Percentiles rank a stretch among this genome's conserved stretches.
phyloP scores from a whole-genome alignment of 2,329 filamentous ascomycete species.

The Phaeomoniella chlamydospora region DNA sequence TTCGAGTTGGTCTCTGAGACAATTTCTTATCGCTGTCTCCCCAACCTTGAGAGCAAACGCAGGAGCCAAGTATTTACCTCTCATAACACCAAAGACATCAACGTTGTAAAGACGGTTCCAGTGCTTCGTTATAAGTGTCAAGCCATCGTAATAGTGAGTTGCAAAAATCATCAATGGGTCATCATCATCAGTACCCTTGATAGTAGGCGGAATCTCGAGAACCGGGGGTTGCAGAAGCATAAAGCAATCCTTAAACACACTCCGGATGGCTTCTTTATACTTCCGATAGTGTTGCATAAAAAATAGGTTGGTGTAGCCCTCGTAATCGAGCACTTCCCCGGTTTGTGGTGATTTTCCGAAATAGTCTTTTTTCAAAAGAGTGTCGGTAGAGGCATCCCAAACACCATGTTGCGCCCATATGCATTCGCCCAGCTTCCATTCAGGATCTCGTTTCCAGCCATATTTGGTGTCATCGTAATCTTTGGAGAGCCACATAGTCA shows the following conservation, averaged over 20 bases:
- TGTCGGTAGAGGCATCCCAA: conserved; percentile 73
- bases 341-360: conserved; percentile 67
- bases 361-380: conserved; percentile 70
- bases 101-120: conserved; percentile 98
- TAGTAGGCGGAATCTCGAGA: conserved; percentile 73
- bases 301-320: conserved; percentile 78
- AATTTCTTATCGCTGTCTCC: conserved; percentile 87
- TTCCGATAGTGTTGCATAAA: conserved; percentile 75
- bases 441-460: conserved; percentile 74
- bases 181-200: conserved; percentile 80
- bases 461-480: conserved; percentile 78
- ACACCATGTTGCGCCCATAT: conserved; percentile 94
- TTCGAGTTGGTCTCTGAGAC: conserved; percentile 73
- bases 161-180: conserved; percentile 84
- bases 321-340: conserved; percentile 61
- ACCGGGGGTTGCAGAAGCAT: conserved; percentile 86
- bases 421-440: conserved; percentile 88
- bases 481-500: conserved; percentile 68
- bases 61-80: conserved; percentile 76
- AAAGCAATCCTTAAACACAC: conserved; percentile 64
- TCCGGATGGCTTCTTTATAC: conserved; percentile 61
- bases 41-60: conserved; percentile 87
- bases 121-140: conserved; percentile 94
- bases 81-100: conserved; percentile 81
- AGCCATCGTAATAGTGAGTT: conserved; percentile 91